Base-by-base conservation (phyloP, 495 filamentous ascomycete genomes). In the Neurospora sp. region DNA sequence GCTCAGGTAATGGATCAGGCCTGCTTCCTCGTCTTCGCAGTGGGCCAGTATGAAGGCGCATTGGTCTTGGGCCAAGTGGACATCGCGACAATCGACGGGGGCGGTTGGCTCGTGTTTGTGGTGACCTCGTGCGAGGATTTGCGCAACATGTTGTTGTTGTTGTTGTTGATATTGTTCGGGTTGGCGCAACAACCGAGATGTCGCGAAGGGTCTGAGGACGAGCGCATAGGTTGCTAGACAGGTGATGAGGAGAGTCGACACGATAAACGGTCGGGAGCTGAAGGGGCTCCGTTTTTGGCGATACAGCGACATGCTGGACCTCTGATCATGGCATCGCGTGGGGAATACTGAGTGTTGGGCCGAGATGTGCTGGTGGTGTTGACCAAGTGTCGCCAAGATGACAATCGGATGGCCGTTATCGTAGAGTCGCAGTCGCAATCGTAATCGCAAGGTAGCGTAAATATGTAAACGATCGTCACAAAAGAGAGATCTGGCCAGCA, bases 11-110 rank as follows among this genome's bases (percentile, higher is more conserved):
- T 94, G 92, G 66, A 97, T 82, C 44, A 98, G 85, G 41, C 95
- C 96, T 71, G 94, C 91, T 82, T 97, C 92, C 79, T 97, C 93
- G 78, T 96, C 94, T 18, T 87, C 85, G 78, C 96, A 99, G 80
- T 98, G 92, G 68, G 83, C 85, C 72, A 85, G 87, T 71, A 98
- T 87, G 81, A 94, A 99, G 71, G 90, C 89, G 84, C 96, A 99
- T 83, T 97, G 89, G 81, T 98, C 89, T 72, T 83, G 76, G 53
- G 89, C 91, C 59, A 87, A 78, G 78, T 96, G 94, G 70, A 98
- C 93, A 6, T 90, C 81, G 46, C 91, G 92, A 76, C 96, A 99
- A 86, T 97, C 84, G 66, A 78, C 72, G 12, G 76, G 72, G 18
- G 42, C 40, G 27, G 53, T 12, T 9, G 69, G 6, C 75, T 75